Evolutionary conservation across 495 filamentous ascomycete species (phyloP), one percentile per base, ranked within the genome.

Genomic region (Trichoderma virens): DNA sequence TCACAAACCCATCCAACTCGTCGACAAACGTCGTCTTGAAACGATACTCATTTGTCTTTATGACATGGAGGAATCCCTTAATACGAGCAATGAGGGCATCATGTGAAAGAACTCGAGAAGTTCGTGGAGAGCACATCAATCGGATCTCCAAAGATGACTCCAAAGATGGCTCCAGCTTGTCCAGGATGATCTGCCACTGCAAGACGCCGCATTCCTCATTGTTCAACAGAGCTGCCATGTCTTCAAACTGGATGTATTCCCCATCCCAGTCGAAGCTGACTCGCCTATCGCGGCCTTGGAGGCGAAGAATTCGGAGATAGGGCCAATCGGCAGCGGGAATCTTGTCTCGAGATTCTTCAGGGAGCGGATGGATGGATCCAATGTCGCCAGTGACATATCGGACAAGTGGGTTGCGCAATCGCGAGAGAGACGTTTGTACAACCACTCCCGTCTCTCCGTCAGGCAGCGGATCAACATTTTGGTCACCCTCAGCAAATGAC

Each of bases 341-440:
- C 2, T 34, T 20, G 7, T 28, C 16, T 11, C 30, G 54, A 18
- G 45, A 60, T 7, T 18, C 5, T 23, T 64, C 64, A 4, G 70
- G 69, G 2, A 73, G 59, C 0, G 64, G 67, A 38, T 76, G 74
- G 9, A 79, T 18, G 3, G 75, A 77, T 5, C 68, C 74, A 13
- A 78, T 41, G 60, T 79, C 77, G 16, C 77, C 76, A 2, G 70
- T 72, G 7, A 71, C 64, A 62, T 76, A 79, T 8, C 77, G 72
- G 13, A 79, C 71, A 3, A 78, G 67, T 0, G 77, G 77, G 45
- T 79, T 75, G 1, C 74, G 70, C 3, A 72, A 59, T 5, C 75
- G 70, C 34, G 71, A 68, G 3, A 79, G 65, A 1, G 76, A 78
- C 2, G 75, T 79, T 38, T 74, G 69, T 0, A 75, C 70, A 23